These are phyloP conservation scores for Neurospora crassa DNA, from an alignment of 2,329 filamentous ascomycete genomes.

Conservation along the genomic window DNA sequence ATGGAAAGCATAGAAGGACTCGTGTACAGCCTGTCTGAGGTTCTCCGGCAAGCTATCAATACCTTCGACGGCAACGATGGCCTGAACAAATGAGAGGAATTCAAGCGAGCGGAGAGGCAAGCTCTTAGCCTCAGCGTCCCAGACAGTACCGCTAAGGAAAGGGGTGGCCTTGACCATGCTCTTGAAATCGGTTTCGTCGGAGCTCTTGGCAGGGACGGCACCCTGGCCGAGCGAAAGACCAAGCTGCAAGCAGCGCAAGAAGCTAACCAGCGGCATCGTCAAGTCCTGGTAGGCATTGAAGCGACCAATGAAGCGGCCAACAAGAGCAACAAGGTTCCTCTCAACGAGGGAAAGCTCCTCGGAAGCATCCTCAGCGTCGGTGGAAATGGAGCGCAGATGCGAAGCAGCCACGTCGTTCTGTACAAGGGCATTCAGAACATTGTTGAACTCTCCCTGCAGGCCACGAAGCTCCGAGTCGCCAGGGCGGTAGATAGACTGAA, in stretches of 20 bases:
- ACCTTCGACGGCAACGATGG: slow-evolving; percentile 38
- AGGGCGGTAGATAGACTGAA: slow-evolving; percentile 63
- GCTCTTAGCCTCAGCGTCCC: slow-evolving; percentile 16
- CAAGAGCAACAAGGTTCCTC: slow-evolving; percentile 56
- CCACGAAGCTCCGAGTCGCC: slow-evolving; percentile 54
- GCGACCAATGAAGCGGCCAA: slow-evolving; percentile 55
- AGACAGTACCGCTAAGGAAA: slow-evolving; percentile 42
- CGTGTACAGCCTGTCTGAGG: slow-evolving; percentile 48
- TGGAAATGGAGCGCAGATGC: slow-evolving; percentile 25
- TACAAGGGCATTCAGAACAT: slow-evolving; percentile 57
- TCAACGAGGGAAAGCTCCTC: slow-evolving; percentile 41
- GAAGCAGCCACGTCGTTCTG: slow-evolving; percentile 33
- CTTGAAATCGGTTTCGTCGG: slow-evolving; percentile 15
- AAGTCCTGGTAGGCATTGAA: slow-evolving; percentile 82
- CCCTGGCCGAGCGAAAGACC: slow-evolving; percentile 56
- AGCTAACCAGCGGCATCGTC: slow-evolving; percentile 64
- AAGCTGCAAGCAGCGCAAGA: slow-evolving; percentile 69
- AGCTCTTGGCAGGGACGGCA: slow-evolving; percentile 31
- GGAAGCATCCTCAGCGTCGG: slow-evolving; percentile 22
- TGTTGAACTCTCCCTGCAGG: slow-evolving; percentile 76
- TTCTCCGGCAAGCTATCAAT: slow-evolving; percentile 28
- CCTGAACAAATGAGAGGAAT: slow-evolving; percentile 39
- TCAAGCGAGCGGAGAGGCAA: slow-evolving; percentile 31
- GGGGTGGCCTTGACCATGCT: slow-evolving; percentile 39
- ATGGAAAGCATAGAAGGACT: slow-evolving; percentile 64